Evolutionary conservation across 805 yeast species (phyloP).

Genomic region (Geotrichum ghanense): DNA sequence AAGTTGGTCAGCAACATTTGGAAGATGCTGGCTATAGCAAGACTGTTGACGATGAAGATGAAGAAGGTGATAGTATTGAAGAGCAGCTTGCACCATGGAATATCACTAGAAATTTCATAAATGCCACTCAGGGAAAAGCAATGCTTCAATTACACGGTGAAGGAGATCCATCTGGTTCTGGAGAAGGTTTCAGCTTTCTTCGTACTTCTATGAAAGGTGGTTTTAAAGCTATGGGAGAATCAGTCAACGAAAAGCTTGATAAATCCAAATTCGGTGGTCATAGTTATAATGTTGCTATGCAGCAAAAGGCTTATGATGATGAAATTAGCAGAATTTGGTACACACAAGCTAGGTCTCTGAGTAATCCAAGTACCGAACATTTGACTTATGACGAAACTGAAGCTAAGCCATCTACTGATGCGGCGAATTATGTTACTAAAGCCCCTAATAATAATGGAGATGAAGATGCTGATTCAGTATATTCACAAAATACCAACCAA

Average conservation of each 20-base stretch:
- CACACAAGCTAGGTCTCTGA: slow-evolving; percentile 56
- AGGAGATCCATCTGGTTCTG: slow-evolving; percentile 90
- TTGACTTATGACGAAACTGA: slow-evolving; percentile 24
- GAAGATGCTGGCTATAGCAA: slow-evolving; percentile 62
- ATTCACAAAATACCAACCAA: slow-evolving; percentile 16
- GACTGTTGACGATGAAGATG: slow-evolving; percentile 31
- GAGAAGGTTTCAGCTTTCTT: slow-evolving; percentile 78
- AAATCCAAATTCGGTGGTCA: slow-evolving; percentile 46
- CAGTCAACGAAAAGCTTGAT: slow-evolving; percentile 29
- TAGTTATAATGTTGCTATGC: slow-evolving; percentile 69
- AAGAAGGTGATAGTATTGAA: slow-evolving; percentile 44
- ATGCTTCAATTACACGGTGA: slow-evolving; percentile 91
- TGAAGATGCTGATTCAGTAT: slow-evolving; percentile 27
- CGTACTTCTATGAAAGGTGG: slow-evolving; percentile 95
- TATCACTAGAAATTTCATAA: slow-evolving; percentile 78
- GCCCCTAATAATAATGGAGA: slow-evolving; percentile 24
- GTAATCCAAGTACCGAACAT: slow-evolving; percentile 30
- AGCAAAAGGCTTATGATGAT: slow-evolving; percentile 84
- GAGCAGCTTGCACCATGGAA: slow-evolving; percentile 94
- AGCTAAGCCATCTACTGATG: slow-evolving; percentile 12
- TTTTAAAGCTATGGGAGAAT: slow-evolving; percentile 37
- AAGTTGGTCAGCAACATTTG: slow-evolving; percentile 76
- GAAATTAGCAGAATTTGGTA: slow-evolving; percentile 88
- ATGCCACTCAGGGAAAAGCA: slow-evolving; percentile 92
- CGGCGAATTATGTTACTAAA: background rate